Conservation (phyloP, 2,329 filamentous ascomycete genomes). For the Knufia fluminis region DNA sequence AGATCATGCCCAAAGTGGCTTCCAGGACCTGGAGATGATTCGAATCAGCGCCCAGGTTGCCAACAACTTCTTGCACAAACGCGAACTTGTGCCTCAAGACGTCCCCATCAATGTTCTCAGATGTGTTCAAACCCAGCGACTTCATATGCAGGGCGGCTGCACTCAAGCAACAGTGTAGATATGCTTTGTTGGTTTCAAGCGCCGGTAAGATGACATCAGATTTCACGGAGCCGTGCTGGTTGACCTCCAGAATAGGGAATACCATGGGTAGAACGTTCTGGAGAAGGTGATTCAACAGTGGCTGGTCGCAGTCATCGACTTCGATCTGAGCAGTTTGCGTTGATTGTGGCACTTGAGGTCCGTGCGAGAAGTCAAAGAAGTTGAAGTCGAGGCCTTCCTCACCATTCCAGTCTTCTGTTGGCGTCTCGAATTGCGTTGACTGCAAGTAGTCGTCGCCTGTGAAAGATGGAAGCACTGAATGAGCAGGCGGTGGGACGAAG, state of each 20-base stretch:
- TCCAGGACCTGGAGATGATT: slow-evolving; percentile 84
- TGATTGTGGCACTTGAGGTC: slow-evolving; percentile 45
- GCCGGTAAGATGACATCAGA: slow-evolving; percentile 79
- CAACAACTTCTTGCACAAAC: slow-evolving; percentile 76
- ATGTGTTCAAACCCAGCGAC: slow-evolving; percentile 38
- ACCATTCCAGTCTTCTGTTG: slow-evolving; percentile 54
- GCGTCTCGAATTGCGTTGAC: slow-evolving; percentile 59
- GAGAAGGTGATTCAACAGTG: slow-evolving; percentile 82
- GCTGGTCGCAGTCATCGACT: slow-evolving; percentile 78
- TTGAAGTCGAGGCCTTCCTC: slow-evolving; percentile 63
- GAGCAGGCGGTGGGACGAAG: slow-evolving; percentile 61
- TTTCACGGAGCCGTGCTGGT: slow-evolving; percentile 72
- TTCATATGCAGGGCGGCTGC: slow-evolving; percentile 89
- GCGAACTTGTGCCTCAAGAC: slow-evolving; percentile 87
- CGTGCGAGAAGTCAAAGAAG: slow-evolving; percentile 74
- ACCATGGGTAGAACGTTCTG: slow-evolving; percentile 77
- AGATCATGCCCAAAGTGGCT: slow-evolving; percentile 87
- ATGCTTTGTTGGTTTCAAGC: slow-evolving; percentile 82
- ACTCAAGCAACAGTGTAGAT: slow-evolving; percentile 91
- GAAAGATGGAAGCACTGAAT: slow-evolving; percentile 56
- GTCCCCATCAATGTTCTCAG: slow-evolving; percentile 72
- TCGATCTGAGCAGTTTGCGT: slow-evolving; percentile 49
- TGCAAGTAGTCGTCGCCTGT: slow-evolving; percentile 60
- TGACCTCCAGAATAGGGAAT: slow-evolving; percentile 85
- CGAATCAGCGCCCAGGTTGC: slow-evolving; percentile 68